Evolutionary conservation across 1,139 yeast species (phyloP), one percentile per base, ranked within the genome.

Genomic region (Candida labiduridarum): DNA sequence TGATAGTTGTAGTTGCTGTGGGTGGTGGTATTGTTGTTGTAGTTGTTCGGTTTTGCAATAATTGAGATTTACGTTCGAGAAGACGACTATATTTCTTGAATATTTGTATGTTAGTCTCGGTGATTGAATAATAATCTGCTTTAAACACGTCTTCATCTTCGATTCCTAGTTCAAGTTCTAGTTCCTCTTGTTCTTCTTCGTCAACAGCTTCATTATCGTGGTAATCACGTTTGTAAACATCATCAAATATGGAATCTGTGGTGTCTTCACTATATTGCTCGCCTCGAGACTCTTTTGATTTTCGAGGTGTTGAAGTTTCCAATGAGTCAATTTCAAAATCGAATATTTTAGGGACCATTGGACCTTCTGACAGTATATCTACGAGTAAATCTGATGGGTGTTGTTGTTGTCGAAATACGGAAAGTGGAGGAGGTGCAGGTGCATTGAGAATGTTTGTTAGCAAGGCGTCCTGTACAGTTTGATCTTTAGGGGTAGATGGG

Each of bases 91-190:
- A 38, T 34, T 43, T 41, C 30, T 47, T 51, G 30, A 46, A 54
- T 16, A 60, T 55, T 52, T 66, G 69, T 15, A 66, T 55, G 46
- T 62, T 59, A 5, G 68, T 63, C 44, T 65, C 63, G 8, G 56
- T 57, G 22, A 35, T 44, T 16, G 34, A 35, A 29, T 34, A 27
- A 27, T 11, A 33, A 31, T 18, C 45, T 14, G 11, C 45, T 30
- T 30, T 31, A 25, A 40, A 40, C 27, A 33, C 39, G n/a, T 43
- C 45, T 5, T 19, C 39, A 10, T 43, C 45, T 18, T 43, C 40
- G 2, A n/a, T 22, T 7, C 7, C 39, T 9, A 27, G 35, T 3
- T 41, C 34, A 7, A n/a, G n/a, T 16, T 39, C 43, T n/a, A 2
- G 40, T 25, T 45, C 39, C 16, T 40, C 38, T 15, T 12, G 15